Evolutionary conservation across 768 basidiomycete genomes (phyloP).

Genomic region (Tricholomella constricta): DNA sequence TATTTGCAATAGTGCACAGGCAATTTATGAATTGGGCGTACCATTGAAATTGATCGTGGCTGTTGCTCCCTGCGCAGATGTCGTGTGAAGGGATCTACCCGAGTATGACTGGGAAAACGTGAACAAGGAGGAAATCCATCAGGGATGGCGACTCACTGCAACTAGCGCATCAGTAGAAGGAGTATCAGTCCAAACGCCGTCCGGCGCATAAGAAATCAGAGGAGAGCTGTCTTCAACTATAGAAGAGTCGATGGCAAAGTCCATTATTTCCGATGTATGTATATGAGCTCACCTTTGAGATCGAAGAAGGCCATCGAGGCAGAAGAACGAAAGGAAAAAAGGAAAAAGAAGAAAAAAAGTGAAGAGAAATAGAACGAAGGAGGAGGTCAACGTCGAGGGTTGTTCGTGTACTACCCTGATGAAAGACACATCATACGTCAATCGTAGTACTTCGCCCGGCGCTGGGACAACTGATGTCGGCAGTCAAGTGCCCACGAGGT

Average conservation of each 20-base stretch:
- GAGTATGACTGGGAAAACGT: conserved; percentile 41
- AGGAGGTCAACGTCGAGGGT: background rate
- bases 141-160: conserved; percentile 29
- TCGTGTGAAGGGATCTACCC: conserved; percentile 45
- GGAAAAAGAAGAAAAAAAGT: conserved; percentile 19
- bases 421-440: conserved; percentile 3
- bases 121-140: background rate
- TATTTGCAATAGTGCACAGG: background rate
- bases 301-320: conserved; percentile 54
- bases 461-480: background rate
- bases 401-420: conserved; percentile 1
- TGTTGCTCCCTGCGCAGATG: conserved; percentile 45
- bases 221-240: conserved; percentile 61
- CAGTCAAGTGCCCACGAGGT: background rate
- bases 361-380: background rate
- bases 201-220: conserved; percentile 51
- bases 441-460: background rate
- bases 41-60: conserved; percentile 55
- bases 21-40: conserved; percentile 16
- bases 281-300: conserved; percentile 36
- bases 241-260: background rate
- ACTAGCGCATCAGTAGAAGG: conserved; percentile 40
- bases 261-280: background rate
- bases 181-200: conserved; percentile 51
- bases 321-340: conserved; percentile 20